A percentile compares a stretch with the other conserved stretches of the same genome.
These are phyloP conservation scores for Solanum piurae DNA, from an alignment of 257 asterid genomes.

Conservation along the genomic window DNA sequence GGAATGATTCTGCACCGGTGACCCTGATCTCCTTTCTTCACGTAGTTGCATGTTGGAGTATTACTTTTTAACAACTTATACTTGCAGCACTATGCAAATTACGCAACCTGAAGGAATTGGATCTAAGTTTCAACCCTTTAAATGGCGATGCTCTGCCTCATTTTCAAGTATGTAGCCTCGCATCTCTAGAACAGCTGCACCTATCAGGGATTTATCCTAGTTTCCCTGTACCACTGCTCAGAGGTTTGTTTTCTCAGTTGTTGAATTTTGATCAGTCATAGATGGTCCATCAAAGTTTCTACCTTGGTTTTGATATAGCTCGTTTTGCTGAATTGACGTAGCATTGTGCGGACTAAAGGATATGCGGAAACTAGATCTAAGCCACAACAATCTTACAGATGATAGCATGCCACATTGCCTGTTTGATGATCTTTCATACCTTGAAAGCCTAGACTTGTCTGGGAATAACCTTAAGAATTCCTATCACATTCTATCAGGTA, in stretches of 20 bases:
- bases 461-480: conserved; percentile 5
- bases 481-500: background rate
- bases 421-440: background rate
- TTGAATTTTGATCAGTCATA: background rate
- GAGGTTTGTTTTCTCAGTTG: background rate
- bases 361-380: background rate
- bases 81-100: conserved; percentile 13
- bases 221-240: background rate
- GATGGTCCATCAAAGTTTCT: background rate
- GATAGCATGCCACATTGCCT: background rate
- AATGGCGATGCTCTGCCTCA: conserved; percentile 8
- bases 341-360: background rate
- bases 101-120: conserved; percentile 3
- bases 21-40: background rate
- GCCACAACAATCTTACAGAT: background rate
- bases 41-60: background rate
- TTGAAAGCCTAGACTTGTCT: conserved; percentile 7
- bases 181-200: background rate
- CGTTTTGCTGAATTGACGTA: background rate
- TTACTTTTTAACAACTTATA: background rate
- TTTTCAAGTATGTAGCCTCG: background rate
- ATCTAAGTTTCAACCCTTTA: conserved; percentile 7
- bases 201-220: conserved; percentile 1
- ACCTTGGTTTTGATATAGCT: background rate
- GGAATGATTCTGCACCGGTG: background rate